Evolutionary conservation across 257 asterid species (phyloP).

Genomic region (Gentiana straminea): DNA sequence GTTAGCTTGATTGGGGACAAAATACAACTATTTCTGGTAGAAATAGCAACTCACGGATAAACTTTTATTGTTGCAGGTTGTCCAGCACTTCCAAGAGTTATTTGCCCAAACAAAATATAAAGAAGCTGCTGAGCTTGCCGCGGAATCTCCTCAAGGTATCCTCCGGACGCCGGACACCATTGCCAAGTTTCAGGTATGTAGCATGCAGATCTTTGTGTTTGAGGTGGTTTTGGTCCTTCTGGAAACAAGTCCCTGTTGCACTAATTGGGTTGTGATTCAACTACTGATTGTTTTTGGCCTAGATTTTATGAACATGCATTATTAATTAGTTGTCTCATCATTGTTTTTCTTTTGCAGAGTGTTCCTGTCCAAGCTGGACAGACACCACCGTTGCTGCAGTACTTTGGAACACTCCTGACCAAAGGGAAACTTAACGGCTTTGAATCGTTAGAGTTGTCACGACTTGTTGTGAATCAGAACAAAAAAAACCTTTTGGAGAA

Average conservation of each 20-base stretch:
- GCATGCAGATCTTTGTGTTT: background rate
- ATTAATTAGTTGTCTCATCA: background rate
- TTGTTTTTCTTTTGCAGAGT: constrained; percentile 42
- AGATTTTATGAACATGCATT: background rate
- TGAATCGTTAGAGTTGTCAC: constrained; percentile 94
- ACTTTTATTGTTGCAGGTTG: constrained; percentile 52
- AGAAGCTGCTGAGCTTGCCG: constrained; percentile 99
- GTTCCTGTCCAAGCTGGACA: constrained; percentile 99
- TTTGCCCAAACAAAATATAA: constrained; percentile 97
- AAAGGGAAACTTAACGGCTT: constrained; percentile 93
- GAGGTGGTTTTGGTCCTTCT: background rate
- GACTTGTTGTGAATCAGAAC: constrained; percentile 95
- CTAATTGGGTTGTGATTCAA: background rate
- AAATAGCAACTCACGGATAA: too few species aligned
- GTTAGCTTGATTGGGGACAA: too few species aligned
- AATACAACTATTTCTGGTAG: too few species aligned
- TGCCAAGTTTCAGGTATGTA: constrained; percentile 87
- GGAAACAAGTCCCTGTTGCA: too few species aligned
- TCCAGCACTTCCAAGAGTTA: constrained; percentile 96
- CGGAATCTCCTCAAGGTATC: constrained; percentile 98
- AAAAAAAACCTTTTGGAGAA: constrained; percentile 92
- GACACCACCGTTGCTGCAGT: constrained; percentile 97
- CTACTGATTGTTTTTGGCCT: too few species aligned
- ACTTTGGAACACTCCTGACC: constrained; percentile 89
- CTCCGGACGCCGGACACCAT: constrained; percentile 97